phyloP scores from a whole-genome alignment of 148 eudicot species.

The Heliamphora exappendiculata region DNA sequence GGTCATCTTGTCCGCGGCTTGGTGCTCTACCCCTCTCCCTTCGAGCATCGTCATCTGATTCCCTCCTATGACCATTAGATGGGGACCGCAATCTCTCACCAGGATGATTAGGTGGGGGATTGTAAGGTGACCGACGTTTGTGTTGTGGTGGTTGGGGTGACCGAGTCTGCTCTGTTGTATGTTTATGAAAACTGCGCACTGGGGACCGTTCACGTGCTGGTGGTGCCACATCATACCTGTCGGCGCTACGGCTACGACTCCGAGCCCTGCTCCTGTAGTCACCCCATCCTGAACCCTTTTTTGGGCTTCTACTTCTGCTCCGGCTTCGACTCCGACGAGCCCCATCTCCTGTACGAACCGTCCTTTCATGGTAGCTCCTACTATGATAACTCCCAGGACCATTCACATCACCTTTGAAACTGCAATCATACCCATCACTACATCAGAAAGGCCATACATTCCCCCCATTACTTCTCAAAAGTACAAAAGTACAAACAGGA shows the following conservation, averaged over 20 bases:
- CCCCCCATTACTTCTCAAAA: neutral
- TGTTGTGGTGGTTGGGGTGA: too few species aligned
- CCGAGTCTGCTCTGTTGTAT: too few species aligned
- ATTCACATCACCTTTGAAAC: conserved; percentile 23
- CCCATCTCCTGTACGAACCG: conserved; percentile 16
- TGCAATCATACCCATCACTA: conserved; percentile 31
- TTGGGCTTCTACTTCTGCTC: too few species aligned
- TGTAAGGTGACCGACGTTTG: too few species aligned
- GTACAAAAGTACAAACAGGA: too few species aligned
- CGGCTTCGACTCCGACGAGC: too few species aligned
- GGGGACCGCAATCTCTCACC: too few species aligned
- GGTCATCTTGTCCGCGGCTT: neutral
- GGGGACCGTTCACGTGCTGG: conserved; percentile 11
- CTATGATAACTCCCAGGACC: conserved; percentile 34
- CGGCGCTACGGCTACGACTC: conserved; percentile 40
- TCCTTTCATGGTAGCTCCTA: conserved; percentile 32
- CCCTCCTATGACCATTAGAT: neutral
- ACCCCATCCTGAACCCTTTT: too few species aligned
- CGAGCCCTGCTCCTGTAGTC: too few species aligned
- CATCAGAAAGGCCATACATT: neutral
- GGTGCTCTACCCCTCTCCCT: conserved; percentile 11
- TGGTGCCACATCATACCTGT: conserved; percentile 27
- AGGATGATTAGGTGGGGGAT: too few species aligned
- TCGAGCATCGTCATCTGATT: neutral
- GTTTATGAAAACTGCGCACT: conserved; percentile 46